Percentiles rank a stretch among this genome's conserved stretches.
Conservation (phyloP, 1,284 basidiomycete genomes). For the Ceratorhiza oryzae-sativae region DNA sequence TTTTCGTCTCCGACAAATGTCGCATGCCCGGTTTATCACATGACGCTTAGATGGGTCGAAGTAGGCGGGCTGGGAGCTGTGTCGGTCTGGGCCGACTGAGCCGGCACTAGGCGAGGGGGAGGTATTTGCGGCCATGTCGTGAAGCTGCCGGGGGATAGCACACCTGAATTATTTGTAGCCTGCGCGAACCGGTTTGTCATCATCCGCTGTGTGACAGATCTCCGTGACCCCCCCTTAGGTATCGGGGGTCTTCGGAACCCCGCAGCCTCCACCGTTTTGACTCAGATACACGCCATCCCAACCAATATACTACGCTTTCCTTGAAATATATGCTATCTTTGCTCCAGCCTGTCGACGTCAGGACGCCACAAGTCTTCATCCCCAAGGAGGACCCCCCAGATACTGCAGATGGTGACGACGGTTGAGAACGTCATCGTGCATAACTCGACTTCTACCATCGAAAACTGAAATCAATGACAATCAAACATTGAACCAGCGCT, state of each 20-base stretch:
- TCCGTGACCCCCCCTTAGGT: conserved; percentile 4
- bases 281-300: not conserved
- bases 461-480: not conserved
- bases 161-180: conserved; percentile 36
- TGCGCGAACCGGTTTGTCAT: conserved; percentile 16
- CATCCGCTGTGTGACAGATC: not conserved
- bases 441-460: not conserved
- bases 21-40: conserved; percentile 34
- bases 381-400: not conserved
- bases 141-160: not conserved
- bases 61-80: not conserved
- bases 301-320: not conserved
- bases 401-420: not conserved
- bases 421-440: not conserved
- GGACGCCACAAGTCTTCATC: not conserved
- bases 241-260: not conserved
- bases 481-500: not conserved
- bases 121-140: conserved; percentile 30
- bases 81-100: conserved; percentile 31
- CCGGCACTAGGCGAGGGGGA: conserved; percentile 17
- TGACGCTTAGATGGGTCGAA: conserved; percentile 32
- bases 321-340: not conserved
- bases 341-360: not conserved
- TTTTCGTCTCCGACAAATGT: conserved; percentile 31
- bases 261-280: conserved; percentile 5